Conservation (phyloP, 129 eudicot genomes). For the Chrysanthemum lavandulifolium region DNA sequence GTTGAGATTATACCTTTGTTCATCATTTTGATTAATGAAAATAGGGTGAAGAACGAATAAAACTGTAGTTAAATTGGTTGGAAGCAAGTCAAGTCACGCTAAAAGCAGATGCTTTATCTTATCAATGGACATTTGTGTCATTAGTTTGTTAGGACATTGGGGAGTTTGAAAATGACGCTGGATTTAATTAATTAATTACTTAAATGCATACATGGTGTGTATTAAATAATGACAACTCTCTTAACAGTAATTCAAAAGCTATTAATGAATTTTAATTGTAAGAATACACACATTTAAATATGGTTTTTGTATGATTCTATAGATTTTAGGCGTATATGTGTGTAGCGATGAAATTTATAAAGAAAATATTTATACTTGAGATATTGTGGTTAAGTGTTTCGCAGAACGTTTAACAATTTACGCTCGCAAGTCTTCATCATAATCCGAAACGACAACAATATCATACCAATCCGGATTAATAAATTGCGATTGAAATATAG, state of each 20-base stretch:
- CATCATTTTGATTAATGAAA: background rate
- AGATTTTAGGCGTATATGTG: no score
- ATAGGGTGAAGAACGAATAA: background rate
- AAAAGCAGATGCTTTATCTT: background rate
- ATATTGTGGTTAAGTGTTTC: no score
- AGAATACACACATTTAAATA: no score
- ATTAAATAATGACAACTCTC: background rate
- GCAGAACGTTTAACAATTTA: no score
- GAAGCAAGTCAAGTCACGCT: conserved; percentile 3
- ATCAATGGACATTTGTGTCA: background rate
- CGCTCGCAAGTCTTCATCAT: no score
- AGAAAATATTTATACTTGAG: no score
- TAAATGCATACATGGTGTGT: background rate
- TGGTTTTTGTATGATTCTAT: no score
- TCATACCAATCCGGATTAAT: no score
- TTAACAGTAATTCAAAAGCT: background rate
- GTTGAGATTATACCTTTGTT: background rate
- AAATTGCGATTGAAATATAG: no score
- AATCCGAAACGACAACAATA: no score
- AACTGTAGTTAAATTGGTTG: background rate
- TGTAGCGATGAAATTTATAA: no score
- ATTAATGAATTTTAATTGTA: no score
- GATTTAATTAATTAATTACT: background rate
- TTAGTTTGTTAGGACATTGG: conserved; percentile 5
- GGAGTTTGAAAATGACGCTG: background rate